Base-by-base conservation (phyloP, 176 grass and related monocot genomes). In the Rhynchospora breviuscula region DNA sequence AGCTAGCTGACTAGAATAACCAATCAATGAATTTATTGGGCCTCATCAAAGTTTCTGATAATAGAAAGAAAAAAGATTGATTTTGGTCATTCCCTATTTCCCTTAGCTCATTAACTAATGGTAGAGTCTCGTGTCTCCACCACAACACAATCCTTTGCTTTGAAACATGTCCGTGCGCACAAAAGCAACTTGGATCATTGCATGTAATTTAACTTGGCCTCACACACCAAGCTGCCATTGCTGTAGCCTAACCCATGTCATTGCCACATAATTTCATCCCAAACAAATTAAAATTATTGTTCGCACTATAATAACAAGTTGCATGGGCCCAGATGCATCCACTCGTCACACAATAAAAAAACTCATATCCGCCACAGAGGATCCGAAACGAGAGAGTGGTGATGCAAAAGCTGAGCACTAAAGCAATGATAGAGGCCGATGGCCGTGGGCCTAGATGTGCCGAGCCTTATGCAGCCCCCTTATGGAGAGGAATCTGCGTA, bases 401-500 rank as follows among this genome's bases (percentile, higher is more conserved):
- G 11, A 52, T 53, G 13, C 10, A 75, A 75, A 75, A 75, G 71
- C 71, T 75, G 71, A 47, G 22, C 71, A 53, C 11, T 15, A 56
- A 57, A 78, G 51, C 49, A 78, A 78, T 78, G 73, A 78, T 78
- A 57, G 51, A 33, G 49, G 73, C 23, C 23, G 51, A 78, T 57
- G 25, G 73, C 49, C 51, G 71, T 78, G 73, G 73, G 73, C 73
- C 73, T 33, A 18, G 22, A 57, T 78, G 25, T 78, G 72, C 21
- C 72, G 5, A 56, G 49, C 72, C 72, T 77, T 77, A 45, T 61
- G 60, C 60, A 81, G 33, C 60, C 53, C 56, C 80, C 80, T 52
- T 51, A 52, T 52, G 61, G 80, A 35, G 80, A 82, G 80, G 80
- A 82, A 82, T 82, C 58, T 82, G 62, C 67, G 80, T 66, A 82